Evolutionary conservation across 2,329 filamentous ascomycete genomes (phyloP).

Genomic region (Ceratocystis huliohia): DNA sequence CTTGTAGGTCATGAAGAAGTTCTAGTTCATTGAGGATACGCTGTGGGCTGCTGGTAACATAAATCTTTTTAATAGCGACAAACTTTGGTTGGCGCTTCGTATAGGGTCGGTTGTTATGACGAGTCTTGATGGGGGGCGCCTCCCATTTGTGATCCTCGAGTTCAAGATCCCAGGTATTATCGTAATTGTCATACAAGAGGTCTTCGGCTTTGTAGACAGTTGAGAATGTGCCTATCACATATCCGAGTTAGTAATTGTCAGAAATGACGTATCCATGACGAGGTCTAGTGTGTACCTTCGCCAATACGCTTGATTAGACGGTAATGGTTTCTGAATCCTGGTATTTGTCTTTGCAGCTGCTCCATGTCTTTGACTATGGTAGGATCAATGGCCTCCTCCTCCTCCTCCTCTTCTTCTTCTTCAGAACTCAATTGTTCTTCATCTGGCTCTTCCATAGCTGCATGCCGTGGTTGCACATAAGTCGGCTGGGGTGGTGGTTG

Average conservation of each 20-base stretch:
- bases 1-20: conserved; percentile 72
- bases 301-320: conserved; percentile 92
- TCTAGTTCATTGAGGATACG: conserved; percentile 96
- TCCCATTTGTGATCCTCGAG: conserved; percentile 54
- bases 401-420: conserved; percentile 40
- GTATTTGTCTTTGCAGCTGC: conserved; percentile 68
- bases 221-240: conserved; percentile 76
- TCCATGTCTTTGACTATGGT: conserved; percentile 75
- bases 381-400: conserved; percentile 51
- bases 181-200: conserved; percentile 66
- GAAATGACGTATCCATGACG: not conserved
- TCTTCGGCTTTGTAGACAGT: conserved; percentile 99
- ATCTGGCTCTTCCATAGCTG: conserved; percentile 29
- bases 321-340: conserved; percentile 71
- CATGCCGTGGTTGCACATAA: conserved; percentile 35
- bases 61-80: conserved; percentile 98
- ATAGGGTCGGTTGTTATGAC: conserved; percentile 14
- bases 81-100: conserved; percentile 46
- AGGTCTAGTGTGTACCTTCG: conserved; percentile 52
- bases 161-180: conserved; percentile 77
- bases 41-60: conserved; percentile 87
- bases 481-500: conserved; percentile 8
- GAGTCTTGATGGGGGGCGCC: conserved; percentile 44
- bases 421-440: conserved; percentile 28
- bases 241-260: conserved; percentile 20